A percentile compares a stretch with the other conserved stretches of the same genome.
phyloP scores from a whole-genome alignment of 139 green algal species.

The Coelastrella sp. region DNA sequence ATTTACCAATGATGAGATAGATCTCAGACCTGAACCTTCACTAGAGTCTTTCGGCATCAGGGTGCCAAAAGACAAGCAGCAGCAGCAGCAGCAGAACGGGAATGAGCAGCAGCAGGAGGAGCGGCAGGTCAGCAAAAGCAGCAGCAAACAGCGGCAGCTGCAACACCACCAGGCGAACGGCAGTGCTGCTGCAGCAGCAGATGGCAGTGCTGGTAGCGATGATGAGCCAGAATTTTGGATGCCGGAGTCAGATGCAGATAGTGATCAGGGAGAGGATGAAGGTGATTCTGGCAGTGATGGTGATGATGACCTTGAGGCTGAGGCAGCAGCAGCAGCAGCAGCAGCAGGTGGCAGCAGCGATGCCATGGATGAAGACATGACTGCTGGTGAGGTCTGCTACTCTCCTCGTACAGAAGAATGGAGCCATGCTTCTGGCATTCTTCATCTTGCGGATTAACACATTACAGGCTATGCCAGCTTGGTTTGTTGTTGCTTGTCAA shows the following conservation, averaged over 20 bases:
- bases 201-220: too few species aligned
- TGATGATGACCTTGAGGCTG: not conserved
- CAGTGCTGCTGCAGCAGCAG: slow-evolving; percentile 1
- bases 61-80: not conserved
- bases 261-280: not conserved
- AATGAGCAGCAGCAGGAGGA: slow-evolving; percentile 11
- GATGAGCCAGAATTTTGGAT: too few species aligned
- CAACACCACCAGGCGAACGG: slow-evolving; percentile 11
- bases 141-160: not conserved
- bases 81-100: slow-evolving; percentile 1
- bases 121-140: not conserved
- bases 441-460: too few species aligned
- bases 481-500: too few species aligned
- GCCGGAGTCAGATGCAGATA: not conserved
- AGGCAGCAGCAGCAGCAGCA: slow-evolving; percentile 31
- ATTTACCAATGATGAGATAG: slow-evolving; percentile 72
- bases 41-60: slow-evolving; percentile 47
- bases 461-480: too few species aligned
- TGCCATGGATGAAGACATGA: not conserved
- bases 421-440: too few species aligned
- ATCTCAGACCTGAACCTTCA: slow-evolving; percentile 72
- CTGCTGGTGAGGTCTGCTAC: not conserved
- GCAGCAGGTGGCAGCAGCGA: not conserved
- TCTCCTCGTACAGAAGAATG: not conserved
- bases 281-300: not conserved